Evolutionary conservation across 1,139 yeast species (phyloP).

Genomic region (Blastobotrys serpentis): DNA sequence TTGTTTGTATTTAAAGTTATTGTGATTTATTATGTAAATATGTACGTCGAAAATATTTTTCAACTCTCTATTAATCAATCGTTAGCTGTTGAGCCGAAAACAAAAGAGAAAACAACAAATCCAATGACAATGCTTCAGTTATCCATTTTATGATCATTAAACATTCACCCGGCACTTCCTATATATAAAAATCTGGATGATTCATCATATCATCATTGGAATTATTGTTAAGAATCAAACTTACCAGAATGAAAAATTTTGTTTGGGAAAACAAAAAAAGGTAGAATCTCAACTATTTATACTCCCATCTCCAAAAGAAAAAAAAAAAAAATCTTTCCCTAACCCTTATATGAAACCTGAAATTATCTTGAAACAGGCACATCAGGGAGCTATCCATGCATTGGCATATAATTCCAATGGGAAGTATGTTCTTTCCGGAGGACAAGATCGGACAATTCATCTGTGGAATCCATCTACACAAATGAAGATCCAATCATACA

Average conservation of each 20-base stretch:
- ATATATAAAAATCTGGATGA: slow-evolving; percentile 25
- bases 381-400: slow-evolving; percentile 35
- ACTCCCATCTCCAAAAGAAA: no score
- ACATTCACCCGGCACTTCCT: slow-evolving; percentile 36
- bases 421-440: slow-evolving; percentile 37
- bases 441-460: slow-evolving; percentile 35
- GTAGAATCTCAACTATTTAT: slow-evolving; percentile 9
- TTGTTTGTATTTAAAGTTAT: no score
- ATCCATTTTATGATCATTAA: slow-evolving; percentile 28
- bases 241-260: background rate
- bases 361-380: slow-evolving; percentile 21
- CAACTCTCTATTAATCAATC: no score
- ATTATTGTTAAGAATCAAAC: background rate
- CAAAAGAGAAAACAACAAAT: background rate
- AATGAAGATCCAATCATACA: slow-evolving; percentile 29
- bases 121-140: slow-evolving; percentile 5
- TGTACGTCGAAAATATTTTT: no score
- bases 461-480: slow-evolving; percentile 37
- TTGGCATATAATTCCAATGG: slow-evolving; percentile 35
- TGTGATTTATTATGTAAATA: background rate
- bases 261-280: slow-evolving; percentile 6
- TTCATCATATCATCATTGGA: slow-evolving; percentile 26
- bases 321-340: no score
- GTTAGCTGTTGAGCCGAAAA: no score
- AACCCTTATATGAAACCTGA: slow-evolving; percentile 3